Conservation (phyloP, 371 early-diverging fungal genomes). For the Circinella minor region DNA sequence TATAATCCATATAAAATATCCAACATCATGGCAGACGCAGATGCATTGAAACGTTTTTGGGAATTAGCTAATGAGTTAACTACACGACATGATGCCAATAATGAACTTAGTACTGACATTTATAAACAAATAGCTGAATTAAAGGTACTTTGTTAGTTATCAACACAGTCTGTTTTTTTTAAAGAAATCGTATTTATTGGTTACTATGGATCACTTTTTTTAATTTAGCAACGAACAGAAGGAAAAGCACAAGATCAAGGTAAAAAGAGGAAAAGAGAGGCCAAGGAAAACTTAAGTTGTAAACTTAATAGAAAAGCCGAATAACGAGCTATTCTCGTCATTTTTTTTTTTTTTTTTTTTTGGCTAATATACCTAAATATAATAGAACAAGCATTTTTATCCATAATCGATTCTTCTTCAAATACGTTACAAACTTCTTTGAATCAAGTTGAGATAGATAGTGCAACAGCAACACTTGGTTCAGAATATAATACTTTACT, state of each 20-base stretch:
- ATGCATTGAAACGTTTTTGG: slow-evolving; percentile 35
- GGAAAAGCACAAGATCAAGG: slow-evolving; percentile 6
- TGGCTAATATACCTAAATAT: too few species aligned
- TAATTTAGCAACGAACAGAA: slow-evolving; percentile 19
- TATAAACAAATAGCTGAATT: slow-evolving; percentile 28
- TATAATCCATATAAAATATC: not conserved
- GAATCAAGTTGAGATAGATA: slow-evolving; percentile 9
- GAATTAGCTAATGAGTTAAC: slow-evolving; percentile 37
- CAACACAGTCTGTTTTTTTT: not conserved
- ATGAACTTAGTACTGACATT: slow-evolving; percentile 32
- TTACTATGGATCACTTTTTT: not conserved
- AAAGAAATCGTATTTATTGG: too few species aligned
- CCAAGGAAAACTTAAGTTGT: too few species aligned
- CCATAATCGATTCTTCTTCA: not conserved
- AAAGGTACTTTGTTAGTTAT: slow-evolving; percentile 24
- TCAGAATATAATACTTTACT: slow-evolving; percentile 19
- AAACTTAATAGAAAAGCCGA: too few species aligned
- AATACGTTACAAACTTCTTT: not conserved
- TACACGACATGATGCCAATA: slow-evolving; percentile 37
- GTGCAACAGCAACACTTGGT: slow-evolving; percentile 6
- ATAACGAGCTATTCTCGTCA: too few species aligned
- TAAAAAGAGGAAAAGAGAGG: not conserved
- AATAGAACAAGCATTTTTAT: not conserved
- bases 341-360: too few species aligned
- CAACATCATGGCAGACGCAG: slow-evolving; percentile 37